phyloP scores from a whole-genome alignment of 495 filamentous ascomycete species.

The Rostrohypoxylon terebratum region DNA sequence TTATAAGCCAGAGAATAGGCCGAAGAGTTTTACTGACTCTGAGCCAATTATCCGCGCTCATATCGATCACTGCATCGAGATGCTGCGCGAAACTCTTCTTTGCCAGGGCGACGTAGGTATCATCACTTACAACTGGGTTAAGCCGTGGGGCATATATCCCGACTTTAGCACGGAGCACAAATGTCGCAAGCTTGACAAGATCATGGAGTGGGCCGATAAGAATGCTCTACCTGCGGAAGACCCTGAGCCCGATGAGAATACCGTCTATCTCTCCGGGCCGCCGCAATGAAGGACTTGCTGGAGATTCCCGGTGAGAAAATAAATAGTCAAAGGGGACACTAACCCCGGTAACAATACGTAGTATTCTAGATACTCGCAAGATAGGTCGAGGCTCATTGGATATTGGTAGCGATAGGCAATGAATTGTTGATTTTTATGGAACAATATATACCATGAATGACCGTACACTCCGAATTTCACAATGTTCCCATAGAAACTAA shows the following conservation, averaged over 20 bases:
- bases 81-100: slow-evolving; percentile 14
- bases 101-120: slow-evolving; percentile 22
- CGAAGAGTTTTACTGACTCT: slow-evolving; percentile 5
- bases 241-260: slow-evolving; percentile 18
- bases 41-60: slow-evolving; percentile 6
- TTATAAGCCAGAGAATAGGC: not conserved
- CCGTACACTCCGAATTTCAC: no score
- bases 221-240: slow-evolving; percentile 9
- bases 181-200: slow-evolving; percentile 25
- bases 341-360: not conserved
- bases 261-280: slow-evolving; percentile 19
- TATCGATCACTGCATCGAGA: slow-evolving; percentile 11
- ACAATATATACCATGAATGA: no score
- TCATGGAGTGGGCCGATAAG: slow-evolving; percentile 21
- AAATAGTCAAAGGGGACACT: not conserved
- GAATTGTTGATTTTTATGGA: no score
- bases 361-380: not conserved
- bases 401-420: not conserved
- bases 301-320: not conserved
- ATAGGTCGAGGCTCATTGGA: not conserved
- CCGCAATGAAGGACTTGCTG: not conserved
- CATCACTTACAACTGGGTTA: slow-evolving; percentile 25
- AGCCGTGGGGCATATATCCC: slow-evolving; percentile 21
- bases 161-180: slow-evolving; percentile 19
- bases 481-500: not conserved